Evolutionary conservation across 179 eudicot genomes (phyloP).

Genomic region (Beta corolliflora): DNA sequence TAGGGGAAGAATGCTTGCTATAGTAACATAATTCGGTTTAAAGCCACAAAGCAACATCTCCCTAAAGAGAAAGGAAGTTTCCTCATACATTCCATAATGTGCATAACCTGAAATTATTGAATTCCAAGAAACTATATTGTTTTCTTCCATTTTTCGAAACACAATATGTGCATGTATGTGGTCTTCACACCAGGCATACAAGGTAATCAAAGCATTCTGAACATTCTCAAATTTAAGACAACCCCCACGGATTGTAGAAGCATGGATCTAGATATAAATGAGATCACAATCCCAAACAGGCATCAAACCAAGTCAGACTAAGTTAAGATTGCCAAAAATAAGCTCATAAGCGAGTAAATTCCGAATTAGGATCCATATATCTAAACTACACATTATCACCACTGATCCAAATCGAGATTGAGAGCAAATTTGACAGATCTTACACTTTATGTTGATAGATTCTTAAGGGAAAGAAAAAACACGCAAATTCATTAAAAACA

Average conservation of each 20-base stretch:
- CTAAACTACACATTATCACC: no score
- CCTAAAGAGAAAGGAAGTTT: conserved; percentile 70
- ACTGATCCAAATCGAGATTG: no score
- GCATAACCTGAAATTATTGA: conserved; percentile 79
- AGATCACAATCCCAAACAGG: no score
- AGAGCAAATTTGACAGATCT: no score
- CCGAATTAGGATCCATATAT: no score
- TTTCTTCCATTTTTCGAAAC: conserved; percentile 50
- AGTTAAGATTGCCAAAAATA: no score
- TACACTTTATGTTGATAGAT: no score
- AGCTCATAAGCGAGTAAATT: no score
- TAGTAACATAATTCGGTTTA: conserved; percentile 74
- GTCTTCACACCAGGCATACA: conserved; percentile 79
- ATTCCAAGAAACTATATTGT: conserved; percentile 72
- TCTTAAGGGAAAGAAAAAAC: no score
- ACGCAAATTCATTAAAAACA: no score
- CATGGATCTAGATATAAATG: conserved; percentile 42
- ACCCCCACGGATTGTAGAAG: conserved; percentile 52
- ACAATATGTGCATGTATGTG: conserved; percentile 58
- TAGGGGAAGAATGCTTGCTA: conserved; percentile 72
- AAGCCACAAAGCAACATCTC: conserved; percentile 62
- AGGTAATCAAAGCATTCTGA: conserved; percentile 68
- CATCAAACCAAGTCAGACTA: no score
- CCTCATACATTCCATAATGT: conserved; percentile 56
- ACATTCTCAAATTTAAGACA: conserved; percentile 48